A percentile compares a stretch with the other conserved stretches of the same genome.
Conservation (phyloP, 2,329 filamentous ascomycete species). For the Shiraia bambusicola region DNA sequence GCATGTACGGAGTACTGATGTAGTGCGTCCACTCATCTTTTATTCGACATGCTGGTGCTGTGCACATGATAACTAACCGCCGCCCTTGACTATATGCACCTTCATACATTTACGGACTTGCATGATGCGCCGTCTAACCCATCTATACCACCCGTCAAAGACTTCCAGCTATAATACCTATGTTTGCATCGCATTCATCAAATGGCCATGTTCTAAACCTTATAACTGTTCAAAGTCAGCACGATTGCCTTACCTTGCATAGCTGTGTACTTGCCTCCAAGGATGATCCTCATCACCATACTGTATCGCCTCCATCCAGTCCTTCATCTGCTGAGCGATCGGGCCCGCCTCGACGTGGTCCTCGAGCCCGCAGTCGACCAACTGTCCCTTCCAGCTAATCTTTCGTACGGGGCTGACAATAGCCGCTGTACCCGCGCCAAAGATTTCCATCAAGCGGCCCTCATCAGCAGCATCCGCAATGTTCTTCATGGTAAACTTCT, state of each 20-base stretch:
- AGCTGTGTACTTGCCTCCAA: slow-evolving; percentile 70
- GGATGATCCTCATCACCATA: slow-evolving; percentile 84
- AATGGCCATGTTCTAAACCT: slow-evolving; percentile 15
- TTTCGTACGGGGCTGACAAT: slow-evolving; percentile 87
- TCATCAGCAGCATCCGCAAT: slow-evolving; percentile 78
- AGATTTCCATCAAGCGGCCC: slow-evolving; percentile 86
- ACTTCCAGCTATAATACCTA: not conserved
- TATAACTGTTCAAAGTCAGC: slow-evolving; percentile 34
- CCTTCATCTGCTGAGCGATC: slow-evolving; percentile 83
- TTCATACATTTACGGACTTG: not conserved
- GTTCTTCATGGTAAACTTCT: slow-evolving; percentile 90
- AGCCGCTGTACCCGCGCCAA: slow-evolving; percentile 90
- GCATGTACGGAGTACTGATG: too few species aligned
- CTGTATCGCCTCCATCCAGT: slow-evolving; percentile 94
- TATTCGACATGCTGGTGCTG: too few species aligned
- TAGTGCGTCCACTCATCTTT: too few species aligned
- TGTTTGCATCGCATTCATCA: too few species aligned
- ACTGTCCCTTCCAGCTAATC: slow-evolving; percentile 83
- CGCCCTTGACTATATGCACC: not conserved
- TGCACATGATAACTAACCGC: not conserved
- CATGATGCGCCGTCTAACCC: not conserved
- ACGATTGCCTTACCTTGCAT: slow-evolving; percentile 3
- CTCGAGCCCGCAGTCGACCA: slow-evolving; percentile 80
- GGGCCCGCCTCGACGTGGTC: slow-evolving; percentile 84
- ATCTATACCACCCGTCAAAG: not conserved